Base-by-base conservation (phyloP, 75 land plant species). In the Selaginella moellendorffii region DNA sequence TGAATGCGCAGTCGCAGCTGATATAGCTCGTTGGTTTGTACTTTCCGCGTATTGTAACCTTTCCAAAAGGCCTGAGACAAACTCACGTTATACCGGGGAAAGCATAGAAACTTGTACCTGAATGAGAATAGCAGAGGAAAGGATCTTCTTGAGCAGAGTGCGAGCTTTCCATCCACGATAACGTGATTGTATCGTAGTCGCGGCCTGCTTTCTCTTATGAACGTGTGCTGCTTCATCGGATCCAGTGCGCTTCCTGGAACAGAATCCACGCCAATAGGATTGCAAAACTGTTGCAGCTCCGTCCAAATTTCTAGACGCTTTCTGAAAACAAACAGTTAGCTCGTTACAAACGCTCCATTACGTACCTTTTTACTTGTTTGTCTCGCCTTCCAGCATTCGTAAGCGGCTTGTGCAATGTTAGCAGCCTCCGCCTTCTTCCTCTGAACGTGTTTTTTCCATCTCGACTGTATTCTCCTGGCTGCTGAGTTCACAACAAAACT, bases 181-280 rank as follows among this genome's bases (percentile, higher is more conserved):
- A 14, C 5, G 46, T 5, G 10, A 14, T 14, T 36, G 46, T 36
- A 36, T 36, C 14, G 46, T 36, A 14, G 14, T 36, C 46, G 46
- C 46, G 10, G 46, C 46, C 46, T 36, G 46, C 10, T 5, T 36
- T 36, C 46, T 36, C 14, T 14, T 36, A 5, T 36, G 46, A 5
- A 36, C n/a, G n/a, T n/a, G n/a, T n/a, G n/a, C n/a, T n/a, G n/a
- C n/a, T n/a, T n/a, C n/a, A n/a, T n/a, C n/a, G n/a, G n/a, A n/a
- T n/a, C n/a, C n/a, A n/a, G n/a, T n/a, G n/a, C 54, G 36, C 54
- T 73, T 82, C 54, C 96, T 69, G 26, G 69, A 81, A 29, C 69
- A 51, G 54, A 69, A 74, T 28, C 96, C 86, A 60, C 70, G 83
- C 89, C 86, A 85, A 31, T 64, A 61, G 8, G 84, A 75, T 89